phyloP scores from a whole-genome alignment of 139 green algal species.

The Pseudopediastrum boryanum region DNA sequence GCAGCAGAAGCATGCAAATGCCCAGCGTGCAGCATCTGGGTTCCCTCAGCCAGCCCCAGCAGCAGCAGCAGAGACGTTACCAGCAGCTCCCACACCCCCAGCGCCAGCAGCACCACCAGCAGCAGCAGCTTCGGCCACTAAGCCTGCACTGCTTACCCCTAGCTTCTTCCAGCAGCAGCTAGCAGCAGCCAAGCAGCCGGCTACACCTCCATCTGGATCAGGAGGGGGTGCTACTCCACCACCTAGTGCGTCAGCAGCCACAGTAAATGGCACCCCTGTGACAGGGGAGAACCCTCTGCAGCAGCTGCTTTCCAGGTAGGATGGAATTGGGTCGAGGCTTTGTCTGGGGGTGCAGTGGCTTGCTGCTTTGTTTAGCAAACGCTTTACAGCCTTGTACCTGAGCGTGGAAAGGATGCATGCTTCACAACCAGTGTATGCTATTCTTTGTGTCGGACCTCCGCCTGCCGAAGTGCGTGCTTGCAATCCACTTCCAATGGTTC shows the following conservation, averaged over 20 bases:
- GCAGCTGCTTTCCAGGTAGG: constrained; percentile 9
- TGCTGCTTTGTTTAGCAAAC: neutral
- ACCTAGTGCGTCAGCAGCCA: neutral
- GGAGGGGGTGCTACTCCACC: constrained; percentile 1
- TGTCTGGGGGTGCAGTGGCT: neutral
- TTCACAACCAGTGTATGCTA: too few relatives aligned
- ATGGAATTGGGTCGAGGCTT: neutral
- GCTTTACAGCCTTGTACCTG: neutral
- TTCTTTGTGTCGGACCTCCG: neutral
- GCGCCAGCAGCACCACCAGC: constrained; percentile 11
- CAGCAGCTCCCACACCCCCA: neutral
- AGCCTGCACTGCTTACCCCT: constrained; percentile 50
- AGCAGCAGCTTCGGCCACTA: constrained; percentile 6
- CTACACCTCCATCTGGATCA: neutral
- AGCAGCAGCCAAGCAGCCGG: constrained; percentile 3
- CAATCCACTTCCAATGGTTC: neutral
- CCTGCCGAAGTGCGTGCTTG: neutral
- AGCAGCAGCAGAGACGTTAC: neutral
- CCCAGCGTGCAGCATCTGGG: neutral
- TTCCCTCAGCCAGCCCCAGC: neutral
- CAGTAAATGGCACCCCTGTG: neutral
- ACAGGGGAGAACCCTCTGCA: constrained; percentile 6
- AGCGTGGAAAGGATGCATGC: neutral
- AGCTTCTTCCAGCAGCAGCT: constrained; percentile 46
- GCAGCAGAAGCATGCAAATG: constrained; percentile 4